These are phyloP conservation scores for Aquanectria penicillioides DNA, from an alignment of 2,329 filamentous ascomycete genomes.

Conservation along the genomic window DNA sequence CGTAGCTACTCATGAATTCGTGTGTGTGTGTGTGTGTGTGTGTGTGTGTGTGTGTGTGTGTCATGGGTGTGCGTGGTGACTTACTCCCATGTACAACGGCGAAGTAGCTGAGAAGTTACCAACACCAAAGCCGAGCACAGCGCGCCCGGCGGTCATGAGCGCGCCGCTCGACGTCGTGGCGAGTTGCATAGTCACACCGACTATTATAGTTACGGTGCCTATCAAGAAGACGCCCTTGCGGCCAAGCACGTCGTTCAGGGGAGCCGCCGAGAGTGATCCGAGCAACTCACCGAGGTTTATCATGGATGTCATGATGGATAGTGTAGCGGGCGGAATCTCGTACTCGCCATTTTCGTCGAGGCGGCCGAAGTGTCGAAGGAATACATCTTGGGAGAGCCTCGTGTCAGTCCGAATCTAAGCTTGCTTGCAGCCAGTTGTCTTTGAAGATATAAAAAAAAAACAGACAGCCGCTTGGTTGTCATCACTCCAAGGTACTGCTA, in stretches of 20 bases:
- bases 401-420: too few species aligned
- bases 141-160: constrained; percentile 38
- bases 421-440: too few species aligned
- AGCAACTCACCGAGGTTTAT: constrained; percentile 52
- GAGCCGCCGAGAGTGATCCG: constrained; percentile 48
- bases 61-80: neutral
- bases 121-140: constrained; percentile 42
- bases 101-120: constrained; percentile 52
- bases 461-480: neutral
- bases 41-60: too few species aligned
- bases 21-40: too few species aligned
- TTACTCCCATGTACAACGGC: constrained; percentile 49
- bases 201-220: constrained; percentile 41
- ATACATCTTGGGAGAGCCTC: constrained; percentile 39
- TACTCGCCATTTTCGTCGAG: constrained; percentile 40
- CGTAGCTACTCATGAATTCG: too few species aligned
- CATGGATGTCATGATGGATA: constrained; percentile 48
- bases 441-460: neutral
- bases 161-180: constrained; percentile 35
- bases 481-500: too few species aligned
- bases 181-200: constrained; percentile 40
- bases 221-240: constrained; percentile 45
- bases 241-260: constrained; percentile 48
- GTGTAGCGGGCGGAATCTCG: constrained; percentile 37
- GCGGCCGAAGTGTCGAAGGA: constrained; percentile 46